A percentile compares a stretch with the other conserved stretches of the same genome.
Evolutionary conservation across 768 basidiomycete genomes (phyloP).

Genomic region (Tubosaeta sp.): DNA sequence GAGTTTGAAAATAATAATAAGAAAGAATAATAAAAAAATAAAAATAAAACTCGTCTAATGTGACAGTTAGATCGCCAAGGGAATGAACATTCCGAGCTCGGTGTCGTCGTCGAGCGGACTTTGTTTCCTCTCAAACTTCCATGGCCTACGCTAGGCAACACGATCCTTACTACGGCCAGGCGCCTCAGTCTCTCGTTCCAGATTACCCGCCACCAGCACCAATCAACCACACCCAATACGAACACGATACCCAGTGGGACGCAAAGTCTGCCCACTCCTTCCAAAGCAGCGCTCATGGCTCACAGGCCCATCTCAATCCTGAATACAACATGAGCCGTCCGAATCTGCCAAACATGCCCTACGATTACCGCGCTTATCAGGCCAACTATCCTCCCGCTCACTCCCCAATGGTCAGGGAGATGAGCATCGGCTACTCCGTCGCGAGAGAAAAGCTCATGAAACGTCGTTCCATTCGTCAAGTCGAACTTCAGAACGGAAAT

Average conservation of each 20-base stretch:
- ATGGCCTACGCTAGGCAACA: constrained; percentile 55
- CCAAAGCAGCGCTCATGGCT: constrained; percentile 57
- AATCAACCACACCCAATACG: constrained; percentile 37
- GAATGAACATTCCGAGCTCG: not conserved
- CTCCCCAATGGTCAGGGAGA: constrained; percentile 44
- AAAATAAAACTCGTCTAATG: no score
- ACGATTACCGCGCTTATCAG: constrained; percentile 38
- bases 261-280: constrained; percentile 55
- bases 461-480: constrained; percentile 71
- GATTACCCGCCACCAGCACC: constrained; percentile 34
- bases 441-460: constrained; percentile 81
- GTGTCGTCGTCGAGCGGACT: constrained; percentile 16
- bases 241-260: constrained; percentile 45
- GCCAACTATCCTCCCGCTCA: constrained; percentile 61
- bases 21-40: not conserved
- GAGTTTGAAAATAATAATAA: constrained; percentile 40
- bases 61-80: constrained; percentile 5
- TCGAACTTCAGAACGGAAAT: constrained; percentile 79
- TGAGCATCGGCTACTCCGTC: constrained; percentile 56
- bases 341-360: constrained; percentile 26
- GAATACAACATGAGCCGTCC: constrained; percentile 56
- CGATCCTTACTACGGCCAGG: constrained; percentile 46
- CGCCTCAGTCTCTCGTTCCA: constrained; percentile 29
- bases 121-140: constrained; percentile 7
- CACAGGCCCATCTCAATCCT: constrained; percentile 68